phyloP scores from a whole-genome alignment of 495 filamentous ascomycete genomes.

The Daldinia bambusicola region DNA sequence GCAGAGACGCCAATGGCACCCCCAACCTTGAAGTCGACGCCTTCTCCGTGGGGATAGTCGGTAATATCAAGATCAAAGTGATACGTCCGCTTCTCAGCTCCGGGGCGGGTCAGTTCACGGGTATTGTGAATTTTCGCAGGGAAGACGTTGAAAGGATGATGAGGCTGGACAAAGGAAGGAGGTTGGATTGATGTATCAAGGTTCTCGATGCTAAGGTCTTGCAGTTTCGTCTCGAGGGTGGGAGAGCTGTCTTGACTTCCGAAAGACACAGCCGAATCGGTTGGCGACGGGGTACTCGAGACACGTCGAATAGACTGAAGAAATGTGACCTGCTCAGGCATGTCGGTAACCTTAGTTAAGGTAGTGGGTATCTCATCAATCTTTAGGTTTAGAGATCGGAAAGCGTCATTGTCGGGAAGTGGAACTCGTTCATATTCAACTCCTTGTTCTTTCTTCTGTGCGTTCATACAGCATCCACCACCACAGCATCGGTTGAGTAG shows the following conservation, averaged over 20 bases:
- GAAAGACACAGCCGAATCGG: slow-evolving; percentile 51
- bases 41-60: slow-evolving; percentile 87
- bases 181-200: slow-evolving; percentile 69
- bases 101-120: slow-evolving; percentile 85
- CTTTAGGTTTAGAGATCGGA: slow-evolving; percentile 77
- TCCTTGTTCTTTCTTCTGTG: slow-evolving; percentile 64
- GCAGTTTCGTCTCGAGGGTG: slow-evolving; percentile 36
- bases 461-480: slow-evolving; percentile 86
- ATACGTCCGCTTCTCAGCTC: slow-evolving; percentile 95
- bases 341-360: slow-evolving; percentile 72
- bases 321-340: slow-evolving; percentile 78
- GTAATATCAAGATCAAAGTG: slow-evolving; percentile 98
- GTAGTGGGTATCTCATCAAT: slow-evolving; percentile 77
- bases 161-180: slow-evolving; percentile 91
- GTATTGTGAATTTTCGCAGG: slow-evolving; percentile 82
- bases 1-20: slow-evolving; percentile 94
- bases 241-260: slow-evolving; percentile 26
- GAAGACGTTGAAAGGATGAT: slow-evolving; percentile 90
- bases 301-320: slow-evolving; percentile 62
- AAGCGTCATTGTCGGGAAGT: slow-evolving; percentile 87
- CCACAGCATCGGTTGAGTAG: slow-evolving; percentile 85
- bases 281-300: slow-evolving; percentile 51
- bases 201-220: slow-evolving; percentile 51
- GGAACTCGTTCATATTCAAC: slow-evolving; percentile 66
- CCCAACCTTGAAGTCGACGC: slow-evolving; percentile 94